Conservation (phyloP, 2,329 filamentous ascomycete species). For the Pezicula carpinea region DNA sequence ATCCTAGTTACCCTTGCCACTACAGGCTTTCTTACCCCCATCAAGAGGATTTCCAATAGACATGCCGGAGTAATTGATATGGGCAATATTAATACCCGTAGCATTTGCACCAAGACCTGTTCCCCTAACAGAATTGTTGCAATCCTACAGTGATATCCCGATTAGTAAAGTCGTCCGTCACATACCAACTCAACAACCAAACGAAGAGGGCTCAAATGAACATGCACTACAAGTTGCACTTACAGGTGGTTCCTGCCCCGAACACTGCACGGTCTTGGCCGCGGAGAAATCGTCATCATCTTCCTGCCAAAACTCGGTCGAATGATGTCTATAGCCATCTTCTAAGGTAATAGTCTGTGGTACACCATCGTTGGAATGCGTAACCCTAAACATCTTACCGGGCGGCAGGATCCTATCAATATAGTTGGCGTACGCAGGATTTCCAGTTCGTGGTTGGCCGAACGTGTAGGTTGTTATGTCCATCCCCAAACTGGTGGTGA, state of each 20-base stretch:
- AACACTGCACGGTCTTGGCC: conserved; percentile 1
- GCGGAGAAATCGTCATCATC: neutral
- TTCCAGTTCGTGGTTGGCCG: conserved; percentile 7
- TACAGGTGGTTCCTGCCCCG: conserved; percentile 4
- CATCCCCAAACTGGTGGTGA: neutral
- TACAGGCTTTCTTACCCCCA: conserved; percentile 1
- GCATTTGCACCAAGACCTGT: neutral
- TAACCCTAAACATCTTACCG: conserved; percentile 6
- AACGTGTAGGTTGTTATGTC: conserved; percentile 8
- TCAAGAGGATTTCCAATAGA: conserved; percentile 6
- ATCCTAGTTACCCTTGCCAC: too few relatives aligned
- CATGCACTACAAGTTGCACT: neutral
- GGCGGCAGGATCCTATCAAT: conserved; percentile 1
- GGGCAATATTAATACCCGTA: conserved; percentile 6
- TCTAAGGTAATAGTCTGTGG: conserved; percentile 2
- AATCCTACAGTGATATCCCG: neutral
- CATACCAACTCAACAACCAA: neutral
- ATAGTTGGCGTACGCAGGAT: conserved; percentile 3
- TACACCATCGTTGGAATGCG: conserved; percentile 6
- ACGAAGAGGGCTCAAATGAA: neutral
- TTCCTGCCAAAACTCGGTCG: conserved; percentile 4
- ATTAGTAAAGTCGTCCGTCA: too few relatives aligned
- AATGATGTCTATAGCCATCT: conserved; percentile 5
- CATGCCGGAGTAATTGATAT: conserved; percentile 4
- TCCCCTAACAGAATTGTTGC: neutral